phyloP scores from a whole-genome alignment of 257 asterid species.

The Ilex aquifolium region DNA sequence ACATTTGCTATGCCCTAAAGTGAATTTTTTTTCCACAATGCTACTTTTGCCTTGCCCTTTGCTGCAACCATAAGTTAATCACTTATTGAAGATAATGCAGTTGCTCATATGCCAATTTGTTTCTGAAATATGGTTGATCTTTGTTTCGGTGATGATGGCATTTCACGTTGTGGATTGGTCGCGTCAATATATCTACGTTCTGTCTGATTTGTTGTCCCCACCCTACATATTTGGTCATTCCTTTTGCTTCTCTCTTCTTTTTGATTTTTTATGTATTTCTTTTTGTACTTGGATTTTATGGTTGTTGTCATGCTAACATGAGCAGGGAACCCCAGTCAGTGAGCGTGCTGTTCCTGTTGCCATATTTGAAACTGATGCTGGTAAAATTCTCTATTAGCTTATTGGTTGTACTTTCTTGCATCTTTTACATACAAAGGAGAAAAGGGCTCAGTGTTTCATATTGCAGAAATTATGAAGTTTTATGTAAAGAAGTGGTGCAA shows the following conservation, averaged over 20 bases:
- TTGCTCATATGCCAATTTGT: neutral
- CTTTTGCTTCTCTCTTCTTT: neutral
- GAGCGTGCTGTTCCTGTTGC: conserved; percentile 99
- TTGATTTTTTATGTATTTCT: conserved; percentile 2
- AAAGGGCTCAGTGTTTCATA: conserved; percentile 9
- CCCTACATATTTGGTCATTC: neutral
- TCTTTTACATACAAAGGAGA: conserved; percentile 17
- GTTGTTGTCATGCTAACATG: conserved; percentile 25
- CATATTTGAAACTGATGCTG: conserved; percentile 87
- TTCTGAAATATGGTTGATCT: neutral
- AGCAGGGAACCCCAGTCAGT: conserved; percentile 96
- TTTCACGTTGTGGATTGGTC: neutral
- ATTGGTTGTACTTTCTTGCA: conserved; percentile 11
- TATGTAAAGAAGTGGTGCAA: conserved; percentile 97
- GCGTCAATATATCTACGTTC: too few relatives aligned
- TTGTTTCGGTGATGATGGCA: neutral
- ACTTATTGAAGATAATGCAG: neutral
- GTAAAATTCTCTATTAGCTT: conserved; percentile 26
- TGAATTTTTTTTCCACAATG: neutral
- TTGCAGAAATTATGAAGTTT: conserved; percentile 76
- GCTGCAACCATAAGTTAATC: neutral
- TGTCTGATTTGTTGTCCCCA: neutral
- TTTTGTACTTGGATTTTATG: conserved; percentile 10
- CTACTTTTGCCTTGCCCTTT: neutral
- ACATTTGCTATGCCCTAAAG: too few relatives aligned